These are phyloP conservation scores for Discostella pseudostelligera DNA, from an alignment of 108 stramenopile species.

Conservation along the genomic window DNA sequence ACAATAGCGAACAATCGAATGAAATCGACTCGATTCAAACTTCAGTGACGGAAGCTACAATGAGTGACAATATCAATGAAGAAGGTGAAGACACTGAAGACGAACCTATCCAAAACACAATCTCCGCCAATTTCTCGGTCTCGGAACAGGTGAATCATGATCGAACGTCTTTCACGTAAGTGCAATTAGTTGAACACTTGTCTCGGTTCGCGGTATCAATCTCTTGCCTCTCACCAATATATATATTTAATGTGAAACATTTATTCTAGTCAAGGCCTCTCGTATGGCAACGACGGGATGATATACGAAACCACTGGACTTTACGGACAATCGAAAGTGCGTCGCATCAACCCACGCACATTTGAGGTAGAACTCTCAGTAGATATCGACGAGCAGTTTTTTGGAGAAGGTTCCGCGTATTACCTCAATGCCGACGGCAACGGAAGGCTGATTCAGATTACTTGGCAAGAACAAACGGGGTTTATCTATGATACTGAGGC, in stretches of 20 bases:
- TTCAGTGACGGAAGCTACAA: background rate
- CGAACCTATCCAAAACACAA: slow-evolving; percentile 15
- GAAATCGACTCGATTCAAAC: background rate
- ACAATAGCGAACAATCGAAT: background rate
- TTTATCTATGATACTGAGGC: slow-evolving; percentile 70
- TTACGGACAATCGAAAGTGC: slow-evolving; percentile 61
- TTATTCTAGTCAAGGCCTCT: slow-evolving; percentile 68
- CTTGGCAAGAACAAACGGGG: slow-evolving; percentile 69
- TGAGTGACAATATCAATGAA: no score
- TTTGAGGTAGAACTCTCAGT: slow-evolving; percentile 59
- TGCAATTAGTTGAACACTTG: background rate
- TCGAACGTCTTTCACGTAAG: slow-evolving; percentile 64
- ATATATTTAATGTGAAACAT: no score
- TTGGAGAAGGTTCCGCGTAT: slow-evolving; percentile 78
- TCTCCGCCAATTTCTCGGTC: slow-evolving; percentile 47
- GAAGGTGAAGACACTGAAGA: no score
- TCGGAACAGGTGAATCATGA: slow-evolving; percentile 66
- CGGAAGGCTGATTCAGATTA: slow-evolving; percentile 58
- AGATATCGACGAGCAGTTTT: slow-evolving; percentile 46
- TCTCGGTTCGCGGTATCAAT: no score
- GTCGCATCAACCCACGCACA: slow-evolving; percentile 63
- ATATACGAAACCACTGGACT: slow-evolving; percentile 78
- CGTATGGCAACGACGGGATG: slow-evolving; percentile 56
- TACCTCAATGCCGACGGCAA: slow-evolving; percentile 44
- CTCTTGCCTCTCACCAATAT: background rate